Base-by-base conservation (phyloP, 768 basidiomycete genomes). In the Leccinum sublutescens region DNA sequence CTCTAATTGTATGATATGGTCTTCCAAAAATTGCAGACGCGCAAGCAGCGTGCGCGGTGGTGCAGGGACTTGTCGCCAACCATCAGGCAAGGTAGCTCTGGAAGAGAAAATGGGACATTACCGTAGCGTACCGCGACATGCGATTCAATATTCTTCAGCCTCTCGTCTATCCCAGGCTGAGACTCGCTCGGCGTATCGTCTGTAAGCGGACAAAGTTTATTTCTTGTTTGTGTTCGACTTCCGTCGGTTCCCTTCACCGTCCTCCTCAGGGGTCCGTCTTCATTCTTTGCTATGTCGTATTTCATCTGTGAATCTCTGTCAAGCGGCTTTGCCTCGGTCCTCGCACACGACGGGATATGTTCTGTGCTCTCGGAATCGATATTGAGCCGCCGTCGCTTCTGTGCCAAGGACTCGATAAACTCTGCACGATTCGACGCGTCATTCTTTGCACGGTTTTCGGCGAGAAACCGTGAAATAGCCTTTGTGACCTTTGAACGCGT, bases 221-320 rank as follows among this genome's bases (percentile, higher is more conserved):
- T 56, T 40, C 58, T 65, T 21, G 33, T 36, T 31, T 57, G 58
- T 15, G 50, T 29, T 55, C 53, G 64, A 36, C 60, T 66, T 31
- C 53, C 58, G 40, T 52, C 61, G 0, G 54, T 54, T 23, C 66
- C 71, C 64, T 80, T 79, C 62, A 85, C 66, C 0, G 86, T 91
- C 64, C 84, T 79, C 31, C 82, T 79, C 47, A 93, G 75, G 1
- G 90, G 89, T 0, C 91, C 91, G 38, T 89, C 88, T 55, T 85
- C 86, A 61, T 93, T 91, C 73, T 85, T 90, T n/a, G 87, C 87
- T 61, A 93, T 88, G 69, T 93, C 91, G 63, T 92, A 93, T 69
- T 89, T 89, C 79, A 93, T 91, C 66, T 93, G 91, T 1, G 83
- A 75, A 57, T 91, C 88, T 40, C 91, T 77, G 69, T 93, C 83